A percentile compares a stretch with the other conserved stretches of the same genome.
Evolutionary conservation across 768 basidiomycete genomes (phyloP).

Genomic region (Mycena galericulata): DNA sequence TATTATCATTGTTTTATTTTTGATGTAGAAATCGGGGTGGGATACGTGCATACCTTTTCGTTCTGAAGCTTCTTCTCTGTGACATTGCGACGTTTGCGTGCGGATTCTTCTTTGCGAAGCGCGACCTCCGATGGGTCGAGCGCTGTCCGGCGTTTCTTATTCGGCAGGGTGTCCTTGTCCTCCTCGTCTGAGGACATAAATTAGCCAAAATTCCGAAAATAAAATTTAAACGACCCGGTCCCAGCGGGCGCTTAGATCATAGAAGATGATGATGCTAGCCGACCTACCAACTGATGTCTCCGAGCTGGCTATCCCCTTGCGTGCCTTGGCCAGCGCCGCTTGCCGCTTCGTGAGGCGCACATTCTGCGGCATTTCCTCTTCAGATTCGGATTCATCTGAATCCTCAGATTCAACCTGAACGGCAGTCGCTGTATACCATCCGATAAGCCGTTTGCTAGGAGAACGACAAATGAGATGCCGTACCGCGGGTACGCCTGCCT

Average conservation of each 20-base stretch:
- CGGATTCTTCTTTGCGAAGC: slow-evolving; percentile 81
- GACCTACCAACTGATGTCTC: slow-evolving; percentile 30
- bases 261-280: not conserved
- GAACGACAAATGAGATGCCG: not conserved
- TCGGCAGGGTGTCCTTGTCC: slow-evolving; percentile 14
- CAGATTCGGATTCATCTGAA: slow-evolving; percentile 21
- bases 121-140: slow-evolving; percentile 64
- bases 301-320: slow-evolving; percentile 21
- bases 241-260: not conserved
- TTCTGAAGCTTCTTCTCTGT: slow-evolving; percentile 88
- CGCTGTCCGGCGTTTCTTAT: slow-evolving; percentile 10
- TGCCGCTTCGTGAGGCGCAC: slow-evolving; percentile 35
- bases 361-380: slow-evolving; percentile 34
- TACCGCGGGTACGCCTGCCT: slow-evolving; percentile 27
- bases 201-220: too few relatives aligned
- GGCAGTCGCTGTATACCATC: not conserved
- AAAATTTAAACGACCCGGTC: too few relatives aligned
- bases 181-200: not conserved
- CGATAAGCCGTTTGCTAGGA: not conserved
- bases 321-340: slow-evolving; percentile 33
- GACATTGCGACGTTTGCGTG: slow-evolving; percentile 83
- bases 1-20: not conserved
- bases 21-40: not conserved
- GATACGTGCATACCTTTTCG: slow-evolving; percentile 89
- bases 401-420: slow-evolving; percentile 29